These are phyloP conservation scores for Senna tora DNA, from an alignment of 306 rosid genomes.

Conservation along the genomic window DNA sequence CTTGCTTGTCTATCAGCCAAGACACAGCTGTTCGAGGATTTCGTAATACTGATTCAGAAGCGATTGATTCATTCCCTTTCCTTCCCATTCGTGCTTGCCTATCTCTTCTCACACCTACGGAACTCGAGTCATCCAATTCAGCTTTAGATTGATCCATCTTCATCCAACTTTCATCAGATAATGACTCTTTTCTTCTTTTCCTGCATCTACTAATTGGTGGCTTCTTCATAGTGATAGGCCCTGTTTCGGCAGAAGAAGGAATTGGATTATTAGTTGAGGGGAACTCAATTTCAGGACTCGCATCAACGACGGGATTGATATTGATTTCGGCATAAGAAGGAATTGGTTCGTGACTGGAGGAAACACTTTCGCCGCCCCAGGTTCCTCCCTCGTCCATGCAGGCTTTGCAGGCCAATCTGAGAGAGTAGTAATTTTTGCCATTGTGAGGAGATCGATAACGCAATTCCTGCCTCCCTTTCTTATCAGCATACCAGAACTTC, in stretches of 20 bases:
- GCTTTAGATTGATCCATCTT: not conserved
- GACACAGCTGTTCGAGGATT: conserved; percentile 39
- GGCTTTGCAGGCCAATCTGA: conserved; percentile 56
- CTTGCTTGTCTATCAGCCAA: conserved; percentile 42
- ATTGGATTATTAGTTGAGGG: not conserved
- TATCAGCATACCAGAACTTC: conserved; percentile 43
- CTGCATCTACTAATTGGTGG: not conserved
- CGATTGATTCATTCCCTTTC: not conserved
- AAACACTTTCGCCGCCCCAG: not conserved
- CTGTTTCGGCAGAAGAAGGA: not conserved
- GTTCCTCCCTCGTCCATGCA: conserved; percentile 39
- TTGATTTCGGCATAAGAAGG: too few species aligned
- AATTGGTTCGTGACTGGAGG: not conserved
- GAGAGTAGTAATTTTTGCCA: conserved; percentile 53
- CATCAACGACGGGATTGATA: not conserved
- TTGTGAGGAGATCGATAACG: conserved; percentile 55
- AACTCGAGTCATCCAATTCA: not conserved
- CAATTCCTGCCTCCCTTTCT: conserved; percentile 45
- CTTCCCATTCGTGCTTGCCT: not conserved
- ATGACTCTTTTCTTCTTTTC: not conserved
- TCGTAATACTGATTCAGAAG: not conserved
- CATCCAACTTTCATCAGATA: not conserved
- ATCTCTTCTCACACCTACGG: not conserved
- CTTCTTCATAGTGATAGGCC: not conserved
- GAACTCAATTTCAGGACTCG: not conserved